Base-by-base conservation (phyloP, 495 filamentous ascomycete species). In the Trichoderma asperelloides region DNA sequence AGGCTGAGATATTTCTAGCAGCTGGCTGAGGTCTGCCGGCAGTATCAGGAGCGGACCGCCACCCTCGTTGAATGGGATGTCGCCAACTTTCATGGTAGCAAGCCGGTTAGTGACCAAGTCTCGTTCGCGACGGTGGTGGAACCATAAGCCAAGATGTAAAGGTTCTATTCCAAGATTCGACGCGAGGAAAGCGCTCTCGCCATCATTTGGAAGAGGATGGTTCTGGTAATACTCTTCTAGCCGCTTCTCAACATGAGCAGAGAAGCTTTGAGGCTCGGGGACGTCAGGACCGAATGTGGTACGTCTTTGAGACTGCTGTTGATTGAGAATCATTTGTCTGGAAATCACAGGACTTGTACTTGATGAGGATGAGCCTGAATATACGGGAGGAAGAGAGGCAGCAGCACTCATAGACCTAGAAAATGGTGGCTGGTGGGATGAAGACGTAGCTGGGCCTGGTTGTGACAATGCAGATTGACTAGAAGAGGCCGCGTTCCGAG, bases 191-290 rank as follows among this genome's bases (percentile, higher is more conserved):
- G 78, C 77, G 2, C 72, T 78, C 28, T 76, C 71, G 9, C 70
- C 74, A 39, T 76, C 69, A 23, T 68, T 78, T 6, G 80, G 80
- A 2, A 73, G 70, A 1, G 75, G 71, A 27, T 81, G 77, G 55
- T 66, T 70, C 7, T 74, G 71, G 67, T 79, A 82, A 64, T 77
- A 81, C n/a, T 78, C 76, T 47, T 82, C 80, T 18, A 82, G 68
- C 11, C 77, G 76, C 2, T 69, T 65, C 27, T 80, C 69, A 33
- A 78, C 78, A 51, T 78, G 79, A 8, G 68, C 65, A 30, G 77
- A 71, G 28, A 82, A 69, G 49, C 66, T 67, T 1, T 74, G 74
- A 33, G 70, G 74, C 30, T 75, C 74, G 9, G 75, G 70, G 41
- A 74, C 66, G 23, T 73, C 63, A 7, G 71, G 2, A 30, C 55